phyloP scores from a whole-genome alignment of 1,284 basidiomycete species.

The Ganoderma lucidum region DNA sequence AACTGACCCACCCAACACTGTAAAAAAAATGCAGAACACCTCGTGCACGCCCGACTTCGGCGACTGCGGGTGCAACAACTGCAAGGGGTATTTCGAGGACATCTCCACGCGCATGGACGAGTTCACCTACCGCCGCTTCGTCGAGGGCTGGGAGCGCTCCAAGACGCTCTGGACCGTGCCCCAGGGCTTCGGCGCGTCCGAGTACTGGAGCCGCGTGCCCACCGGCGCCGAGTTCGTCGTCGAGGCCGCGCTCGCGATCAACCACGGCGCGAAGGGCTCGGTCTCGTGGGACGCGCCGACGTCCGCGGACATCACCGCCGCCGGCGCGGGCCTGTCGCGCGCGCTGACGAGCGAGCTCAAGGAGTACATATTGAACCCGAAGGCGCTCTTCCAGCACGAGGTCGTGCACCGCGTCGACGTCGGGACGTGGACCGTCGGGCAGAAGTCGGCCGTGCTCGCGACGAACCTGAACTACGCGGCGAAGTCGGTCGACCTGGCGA shows the following conservation, averaged over 20 bases:
- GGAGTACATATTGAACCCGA: constrained; percentile 47
- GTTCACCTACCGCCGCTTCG: constrained; percentile 62
- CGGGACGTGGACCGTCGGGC: constrained; percentile 47
- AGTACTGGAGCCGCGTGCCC: constrained; percentile 73
- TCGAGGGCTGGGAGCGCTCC: constrained; percentile 68
- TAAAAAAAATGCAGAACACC: constrained; percentile 40
- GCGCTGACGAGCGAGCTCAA: constrained; percentile 47
- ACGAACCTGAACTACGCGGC: constrained; percentile 51
- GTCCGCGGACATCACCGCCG: constrained; percentile 62
- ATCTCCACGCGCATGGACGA: constrained; percentile 71
- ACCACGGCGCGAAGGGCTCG: constrained; percentile 73
- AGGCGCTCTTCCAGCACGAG: constrained; percentile 40
- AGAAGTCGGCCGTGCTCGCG: constrained; percentile 48
- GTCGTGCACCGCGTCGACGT: constrained; percentile 45
- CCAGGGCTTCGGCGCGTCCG: constrained; percentile 70
- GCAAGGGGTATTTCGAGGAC: constrained; percentile 60
- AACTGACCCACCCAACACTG: not conserved
- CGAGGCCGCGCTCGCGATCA: constrained; percentile 69
- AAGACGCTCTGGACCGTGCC: constrained; percentile 80
- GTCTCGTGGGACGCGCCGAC: constrained; percentile 78
- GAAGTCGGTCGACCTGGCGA: constrained; percentile 35
- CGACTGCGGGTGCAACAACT: constrained; percentile 73
- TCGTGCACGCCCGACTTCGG: constrained; percentile 69
- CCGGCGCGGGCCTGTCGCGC: constrained; percentile 61
- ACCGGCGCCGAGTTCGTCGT: constrained; percentile 76